Evolutionary conservation across 2,329 filamentous ascomycete genomes (phyloP), one percentile per base, ranked within the genome.

Genomic region (Niveomyces coronatus): DNA sequence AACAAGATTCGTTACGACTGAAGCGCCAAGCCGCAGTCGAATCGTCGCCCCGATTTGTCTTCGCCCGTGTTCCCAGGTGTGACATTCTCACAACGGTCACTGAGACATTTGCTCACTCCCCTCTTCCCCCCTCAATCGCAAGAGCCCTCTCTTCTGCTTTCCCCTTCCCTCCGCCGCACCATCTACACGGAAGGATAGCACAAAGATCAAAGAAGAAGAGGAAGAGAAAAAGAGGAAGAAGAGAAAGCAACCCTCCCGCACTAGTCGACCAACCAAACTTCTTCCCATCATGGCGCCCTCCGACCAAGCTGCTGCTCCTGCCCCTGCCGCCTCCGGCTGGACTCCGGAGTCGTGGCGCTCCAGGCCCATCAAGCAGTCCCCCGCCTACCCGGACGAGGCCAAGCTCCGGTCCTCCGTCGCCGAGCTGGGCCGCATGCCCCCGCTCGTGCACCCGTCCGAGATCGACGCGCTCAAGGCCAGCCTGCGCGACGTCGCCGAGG

Each of bases 401-500:
- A 72, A 71, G 16, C 70, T 87, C 27, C 59, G 69, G 36, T 69
- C 69, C 32, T 75, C 82, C 11, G 63, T 78, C 31, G 57, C 63
- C 2, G 80, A 86, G 58, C 77, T 91, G 26, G 62, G 70, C 33
- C 70, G 68, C 19, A 67, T 91, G 8, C 85, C 85, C 6, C 85
- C 85, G 17, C 74, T 91, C 34, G 85, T 91, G 20, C 85, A 85
- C 40, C 80, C 84, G 4, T 70, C 71, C 34, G 85, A 91, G 62
- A 94, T 98, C 53, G 70, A 76, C 49, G 81, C 76, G 45, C 72
- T 98, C 37, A 87, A 87, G 55, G 69, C 76, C 37, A 81, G 76
- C 51, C 71, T 98, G 16, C 76, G 77, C 42, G 85, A 94, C 63
- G 91, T 94, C 5, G 91, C 91, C 5, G 67, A 83, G 24, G 91